These are phyloP conservation scores for Amanita jacksonii DNA, from an alignment of 768 basidiomycete species.

Conservation along the genomic window DNA sequence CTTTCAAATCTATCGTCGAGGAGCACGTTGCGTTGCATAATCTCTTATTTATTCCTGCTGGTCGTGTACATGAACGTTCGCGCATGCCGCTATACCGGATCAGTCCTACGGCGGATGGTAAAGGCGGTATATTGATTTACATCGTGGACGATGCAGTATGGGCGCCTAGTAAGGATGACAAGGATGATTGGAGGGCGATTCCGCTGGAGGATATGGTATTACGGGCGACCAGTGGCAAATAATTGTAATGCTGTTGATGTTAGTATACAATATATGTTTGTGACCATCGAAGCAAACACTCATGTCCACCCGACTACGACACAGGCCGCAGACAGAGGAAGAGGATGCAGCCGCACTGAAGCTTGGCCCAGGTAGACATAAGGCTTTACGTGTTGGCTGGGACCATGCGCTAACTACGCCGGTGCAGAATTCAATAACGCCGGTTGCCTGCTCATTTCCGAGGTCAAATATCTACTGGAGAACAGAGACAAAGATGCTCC, in stretches of 20 bases:
- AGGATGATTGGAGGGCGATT: slow-evolving; percentile 65
- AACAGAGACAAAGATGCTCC: slow-evolving; percentile 83
- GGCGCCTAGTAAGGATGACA: slow-evolving; percentile 44
- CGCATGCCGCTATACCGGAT: slow-evolving; percentile 88
- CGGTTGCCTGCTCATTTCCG: slow-evolving; percentile 84
- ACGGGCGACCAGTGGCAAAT: slow-evolving; percentile 28
- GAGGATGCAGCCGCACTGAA: slow-evolving; percentile 83
- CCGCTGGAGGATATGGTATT: slow-evolving; percentile 84
- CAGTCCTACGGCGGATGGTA: slow-evolving; percentile 68
- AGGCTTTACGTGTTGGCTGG: slow-evolving; percentile 4
- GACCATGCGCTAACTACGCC: background rate
- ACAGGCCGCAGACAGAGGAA: slow-evolving; percentile 60
- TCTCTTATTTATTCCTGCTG: slow-evolving; percentile 82
- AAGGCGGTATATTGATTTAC: slow-evolving; percentile 83
- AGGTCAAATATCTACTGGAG: slow-evolving; percentile 85
- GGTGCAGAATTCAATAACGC: slow-evolving; percentile 80
- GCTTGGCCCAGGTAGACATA: slow-evolving; percentile 67
- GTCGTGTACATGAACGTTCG: slow-evolving; percentile 73
- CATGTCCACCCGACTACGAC: slow-evolving; percentile 57
- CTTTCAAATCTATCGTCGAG: slow-evolving; percentile 89
- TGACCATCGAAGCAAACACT: background rate
- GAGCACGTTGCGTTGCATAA: slow-evolving; percentile 81
- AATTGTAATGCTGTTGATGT: background rate
- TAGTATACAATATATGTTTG: no score
- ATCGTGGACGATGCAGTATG: slow-evolving; percentile 92